Conservation (phyloP, 371 early-diverging fungal species). For the Mucor indicus region DNA sequence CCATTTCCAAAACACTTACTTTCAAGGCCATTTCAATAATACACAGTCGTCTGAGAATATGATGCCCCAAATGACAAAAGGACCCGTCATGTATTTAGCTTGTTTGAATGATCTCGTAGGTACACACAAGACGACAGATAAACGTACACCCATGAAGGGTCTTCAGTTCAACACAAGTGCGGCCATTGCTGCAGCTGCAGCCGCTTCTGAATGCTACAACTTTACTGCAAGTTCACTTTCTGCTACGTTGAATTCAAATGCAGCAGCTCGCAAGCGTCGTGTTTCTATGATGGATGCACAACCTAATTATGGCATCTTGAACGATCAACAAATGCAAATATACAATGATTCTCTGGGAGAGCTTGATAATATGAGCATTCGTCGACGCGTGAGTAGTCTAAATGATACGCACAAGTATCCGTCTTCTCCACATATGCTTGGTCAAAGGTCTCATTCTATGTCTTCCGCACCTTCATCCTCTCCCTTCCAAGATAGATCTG, state of each 20-base stretch:
- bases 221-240: conserved; percentile 28
- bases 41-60: conserved; percentile 21
- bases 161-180: not conserved
- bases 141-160: conserved; percentile 38
- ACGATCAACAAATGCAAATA: not conserved
- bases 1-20: conserved; percentile 9
- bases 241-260: conserved; percentile 5
- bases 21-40: conserved; percentile 19
- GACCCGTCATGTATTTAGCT: conserved; percentile 64
- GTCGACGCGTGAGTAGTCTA: conserved; percentile 38
- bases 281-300: conserved; percentile 10
- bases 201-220: conserved; percentile 52
- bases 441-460: conserved; percentile 15
- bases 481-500: not conserved
- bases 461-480: conserved; percentile 11
- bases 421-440: not conserved
- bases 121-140: conserved; percentile 65
- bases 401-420: conserved; percentile 23
- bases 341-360: not conserved
- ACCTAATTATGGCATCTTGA: not conserved
- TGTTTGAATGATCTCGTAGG: conserved; percentile 80
- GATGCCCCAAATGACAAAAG: conserved; percentile 50
- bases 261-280: conserved; percentile 2
- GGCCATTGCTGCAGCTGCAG: conserved; percentile 2
- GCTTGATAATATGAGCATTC: conserved; percentile 2